Evolutionary conservation across 192 early-diverging fungal genomes (phyloP).

Genomic region (Coemansia sp.): DNA sequence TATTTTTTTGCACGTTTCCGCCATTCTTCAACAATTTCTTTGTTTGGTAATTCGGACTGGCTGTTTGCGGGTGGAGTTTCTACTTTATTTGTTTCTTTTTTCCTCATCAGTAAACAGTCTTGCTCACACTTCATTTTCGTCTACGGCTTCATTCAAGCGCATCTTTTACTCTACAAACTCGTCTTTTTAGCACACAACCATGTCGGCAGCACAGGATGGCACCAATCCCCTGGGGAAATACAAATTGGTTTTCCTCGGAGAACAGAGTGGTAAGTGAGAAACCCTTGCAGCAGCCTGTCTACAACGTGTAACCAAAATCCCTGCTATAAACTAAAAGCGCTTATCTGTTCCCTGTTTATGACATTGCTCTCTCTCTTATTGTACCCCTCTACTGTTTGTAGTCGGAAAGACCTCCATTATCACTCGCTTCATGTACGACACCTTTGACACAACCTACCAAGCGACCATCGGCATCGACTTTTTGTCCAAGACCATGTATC

Average conservation of each 20-base stretch:
- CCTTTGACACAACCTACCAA: constrained; percentile 99
- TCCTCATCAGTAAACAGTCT: too few relatives aligned
- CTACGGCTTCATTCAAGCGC: background rate
- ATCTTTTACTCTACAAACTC: background rate
- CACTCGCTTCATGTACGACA: constrained; percentile 99
- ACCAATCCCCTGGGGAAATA: constrained; percentile 81
- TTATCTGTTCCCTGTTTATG: background rate
- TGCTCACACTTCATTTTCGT: too few relatives aligned
- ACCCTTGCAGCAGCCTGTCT: background rate
- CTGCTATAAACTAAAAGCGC: background rate
- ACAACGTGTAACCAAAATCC: background rate
- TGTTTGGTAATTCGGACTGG: too few relatives aligned
- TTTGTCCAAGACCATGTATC: constrained; percentile 98
- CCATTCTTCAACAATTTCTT: background rate
- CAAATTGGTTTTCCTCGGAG: constrained; percentile 99
- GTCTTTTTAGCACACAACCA: constrained; percentile 10
- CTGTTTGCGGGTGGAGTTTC: too few relatives aligned
- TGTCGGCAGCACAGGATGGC: constrained; percentile 45
- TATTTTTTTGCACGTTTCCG: background rate
- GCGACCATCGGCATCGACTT: constrained; percentile 99
- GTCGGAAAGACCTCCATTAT: constrained; percentile 99
- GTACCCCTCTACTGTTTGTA: constrained; percentile 28
- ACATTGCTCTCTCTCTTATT: background rate
- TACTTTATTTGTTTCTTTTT: too few relatives aligned
- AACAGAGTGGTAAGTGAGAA: constrained; percentile 88